Evolutionary conservation across 2,329 filamentous ascomycete species (phyloP).

Genomic region (Stemphylium vesicarium): DNA sequence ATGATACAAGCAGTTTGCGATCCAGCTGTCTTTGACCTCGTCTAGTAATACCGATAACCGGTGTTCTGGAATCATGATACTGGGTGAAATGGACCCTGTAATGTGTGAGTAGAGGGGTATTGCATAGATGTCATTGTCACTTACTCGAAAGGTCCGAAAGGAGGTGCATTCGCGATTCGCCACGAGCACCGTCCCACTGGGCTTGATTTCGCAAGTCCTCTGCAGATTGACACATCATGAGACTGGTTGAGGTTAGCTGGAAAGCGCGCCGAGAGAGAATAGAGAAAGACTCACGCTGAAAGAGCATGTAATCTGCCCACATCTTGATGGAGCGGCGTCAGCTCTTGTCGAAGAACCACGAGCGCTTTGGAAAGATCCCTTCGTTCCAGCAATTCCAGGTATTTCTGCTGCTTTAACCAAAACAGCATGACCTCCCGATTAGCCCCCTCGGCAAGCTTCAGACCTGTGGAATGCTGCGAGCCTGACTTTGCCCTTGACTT

Average conservation of each 20-base stretch:
- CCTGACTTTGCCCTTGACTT: conserved; percentile 36
- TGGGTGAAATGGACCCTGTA: conserved; percentile 86
- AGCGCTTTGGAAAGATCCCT: conserved; percentile 76
- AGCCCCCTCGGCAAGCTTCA: conserved; percentile 77
- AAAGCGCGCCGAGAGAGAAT: neutral
- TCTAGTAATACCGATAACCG: conserved; percentile 81
- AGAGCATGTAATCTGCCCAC: conserved; percentile 78
- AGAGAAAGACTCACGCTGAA: conserved; percentile 63
- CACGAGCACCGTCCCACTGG: conserved; percentile 82
- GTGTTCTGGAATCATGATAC: conserved; percentile 95
- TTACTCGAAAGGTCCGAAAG: conserved; percentile 84
- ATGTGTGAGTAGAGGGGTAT: conserved; percentile 19
- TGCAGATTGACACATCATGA: conserved; percentile 85
- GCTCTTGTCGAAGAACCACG: conserved; percentile 81
- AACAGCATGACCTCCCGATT: conserved; percentile 84
- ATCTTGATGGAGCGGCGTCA: conserved; percentile 85
- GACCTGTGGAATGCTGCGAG: conserved; percentile 56
- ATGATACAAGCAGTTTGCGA: conserved; percentile 85
- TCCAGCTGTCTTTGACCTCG: conserved; percentile 83
- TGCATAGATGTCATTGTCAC: conserved; percentile 32
- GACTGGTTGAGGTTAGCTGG: conserved; percentile 55
- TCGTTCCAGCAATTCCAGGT: conserved; percentile 83
- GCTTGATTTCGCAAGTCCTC: conserved; percentile 79
- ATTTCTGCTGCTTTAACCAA: conserved; percentile 90
- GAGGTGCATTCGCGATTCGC: conserved; percentile 74